A percentile compares a stretch with the other conserved stretches of the same genome.
phyloP scores from a whole-genome alignment of 306 rosid genomes.

The Castanospermum australe region DNA sequence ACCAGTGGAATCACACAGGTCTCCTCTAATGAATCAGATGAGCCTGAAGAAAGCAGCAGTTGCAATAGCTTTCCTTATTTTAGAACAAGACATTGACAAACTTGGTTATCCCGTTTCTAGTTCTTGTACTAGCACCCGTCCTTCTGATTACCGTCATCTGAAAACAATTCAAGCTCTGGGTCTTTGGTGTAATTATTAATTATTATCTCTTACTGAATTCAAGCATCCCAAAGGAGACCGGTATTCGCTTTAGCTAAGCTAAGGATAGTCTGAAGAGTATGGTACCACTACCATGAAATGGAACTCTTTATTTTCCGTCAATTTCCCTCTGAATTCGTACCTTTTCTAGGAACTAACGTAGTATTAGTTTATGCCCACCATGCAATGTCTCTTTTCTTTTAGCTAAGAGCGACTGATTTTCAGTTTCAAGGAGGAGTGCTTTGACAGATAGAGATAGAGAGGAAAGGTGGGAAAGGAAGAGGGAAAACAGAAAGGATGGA shows the following conservation, averaged over 20 bases:
- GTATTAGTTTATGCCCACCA: not conserved
- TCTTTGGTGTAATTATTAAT: constrained; percentile 27
- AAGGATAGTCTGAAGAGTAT: constrained; percentile 22
- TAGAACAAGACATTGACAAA: constrained; percentile 42
- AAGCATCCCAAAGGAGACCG: constrained; percentile 33
- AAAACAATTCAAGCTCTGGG: constrained; percentile 5
- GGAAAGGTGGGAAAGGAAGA: not conserved
- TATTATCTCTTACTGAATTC: not conserved
- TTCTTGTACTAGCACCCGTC: constrained; percentile 8
- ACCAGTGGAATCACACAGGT: constrained; percentile 73
- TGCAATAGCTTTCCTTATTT: constrained; percentile 52
- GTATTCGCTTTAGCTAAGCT: no score
- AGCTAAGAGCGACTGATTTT: not conserved
- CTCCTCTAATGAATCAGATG: constrained; percentile 52
- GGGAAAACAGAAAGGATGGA: no score
- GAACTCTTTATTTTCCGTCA: not conserved
- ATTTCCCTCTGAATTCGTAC: not conserved
- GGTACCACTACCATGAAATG: constrained; percentile 31
- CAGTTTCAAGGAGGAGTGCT: not conserved
- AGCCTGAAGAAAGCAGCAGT: constrained; percentile 79
- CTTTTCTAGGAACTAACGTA: no score
- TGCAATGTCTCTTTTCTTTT: not conserved
- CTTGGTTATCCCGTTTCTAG: not conserved
- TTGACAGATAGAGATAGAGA: not conserved
- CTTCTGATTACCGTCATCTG: not conserved